Conservation (phyloP, 2,329 filamentous ascomycete genomes). For the Aspergillus sp. region DNA sequence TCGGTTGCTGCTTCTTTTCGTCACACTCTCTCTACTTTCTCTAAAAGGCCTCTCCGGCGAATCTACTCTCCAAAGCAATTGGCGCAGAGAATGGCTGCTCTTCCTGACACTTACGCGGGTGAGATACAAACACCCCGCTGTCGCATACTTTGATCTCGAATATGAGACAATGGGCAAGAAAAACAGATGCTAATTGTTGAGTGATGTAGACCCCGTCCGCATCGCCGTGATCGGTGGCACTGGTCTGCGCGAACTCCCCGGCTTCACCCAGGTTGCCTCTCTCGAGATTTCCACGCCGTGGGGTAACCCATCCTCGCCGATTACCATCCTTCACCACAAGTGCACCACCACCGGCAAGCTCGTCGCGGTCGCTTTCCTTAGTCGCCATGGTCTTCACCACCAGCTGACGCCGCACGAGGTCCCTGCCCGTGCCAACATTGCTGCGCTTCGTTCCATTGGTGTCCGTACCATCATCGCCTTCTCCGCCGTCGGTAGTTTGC, state of each 20-base stretch:
- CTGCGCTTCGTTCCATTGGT: conserved; percentile 85
- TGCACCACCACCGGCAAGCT: conserved; percentile 58
- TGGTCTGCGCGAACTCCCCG: conserved; percentile 77
- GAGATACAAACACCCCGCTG: conserved; percentile 20
- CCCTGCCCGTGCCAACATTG: conserved; percentile 91
- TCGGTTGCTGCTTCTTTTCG: neutral
- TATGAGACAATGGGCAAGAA: neutral
- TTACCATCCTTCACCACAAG: conserved; percentile 82
- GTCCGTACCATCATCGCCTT: conserved; percentile 91
- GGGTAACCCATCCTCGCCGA: conserved; percentile 70
- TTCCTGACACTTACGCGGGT: conserved; percentile 56
- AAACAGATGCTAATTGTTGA: conserved; percentile 1
- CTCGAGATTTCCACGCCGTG: conserved; percentile 77
- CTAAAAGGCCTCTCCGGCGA: conserved; percentile 20
- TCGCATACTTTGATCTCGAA: neutral
- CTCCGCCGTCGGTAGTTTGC: conserved; percentile 85
- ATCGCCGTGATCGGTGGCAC: conserved; percentile 93
- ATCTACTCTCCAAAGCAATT: conserved; percentile 30
- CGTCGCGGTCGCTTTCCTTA: conserved; percentile 76
- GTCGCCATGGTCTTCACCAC: conserved; percentile 84
- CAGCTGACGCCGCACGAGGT: conserved; percentile 90
- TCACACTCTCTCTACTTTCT: conserved; percentile 16
- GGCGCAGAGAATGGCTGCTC: conserved; percentile 43
- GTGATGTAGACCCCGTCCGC: conserved; percentile 51
- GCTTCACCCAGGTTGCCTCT: conserved; percentile 76